Base-by-base conservation (phyloP, 139 green algal species). In the Tetraselmis striata region DNA sequence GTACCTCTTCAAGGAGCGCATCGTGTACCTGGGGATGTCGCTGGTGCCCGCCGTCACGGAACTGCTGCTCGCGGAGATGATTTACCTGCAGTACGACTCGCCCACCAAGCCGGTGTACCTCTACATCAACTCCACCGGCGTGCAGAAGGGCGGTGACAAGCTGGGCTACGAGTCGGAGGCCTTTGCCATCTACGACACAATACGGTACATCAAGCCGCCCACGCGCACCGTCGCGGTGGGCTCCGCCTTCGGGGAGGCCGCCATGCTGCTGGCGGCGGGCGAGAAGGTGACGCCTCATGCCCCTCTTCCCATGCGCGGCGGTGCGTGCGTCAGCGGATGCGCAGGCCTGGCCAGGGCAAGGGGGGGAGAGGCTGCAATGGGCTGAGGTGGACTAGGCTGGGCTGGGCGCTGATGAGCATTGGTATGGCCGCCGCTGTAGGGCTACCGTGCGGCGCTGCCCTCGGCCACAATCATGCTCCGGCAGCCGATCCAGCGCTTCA, bases 81-180 rank as follows among this genome's bases (percentile, higher is more conserved):
- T 98, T 29, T 98, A 98, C 86, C 85, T 98, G 29, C 95, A 98
- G 80, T 96, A 92, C 32, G 92, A 96, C 81, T 88, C 91, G 77
- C 76, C 80, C 23, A 89, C 81, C 0, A 93, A 94, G 75, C 96
- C 96, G 24, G 96, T 99, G 75, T 98, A 95, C 87, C 95, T 99
- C 88, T 99, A 99, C 91, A 99, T 99, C 91, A 99, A 99, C 91
- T 98, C 93, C 30, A 98, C 96, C 1, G 97, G 97, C 59, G 95
- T 97, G 78, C 92, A 96, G 93, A 97, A 96, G 91, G 94, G 91
- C 81, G 95, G 89, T 2, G 92, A 94, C 82, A 98, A 97, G 91
- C 93, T 97, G 27, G 97, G 96, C 2, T 99, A 98, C 80, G 97
- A 99, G 89, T 89, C 95, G 27, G 96, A 99, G 83, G 96, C 96